These are phyloP conservation scores for Aspergillus japonicus DNA, from an alignment of 2,329 filamentous ascomycete genomes.

Conservation along the genomic window DNA sequence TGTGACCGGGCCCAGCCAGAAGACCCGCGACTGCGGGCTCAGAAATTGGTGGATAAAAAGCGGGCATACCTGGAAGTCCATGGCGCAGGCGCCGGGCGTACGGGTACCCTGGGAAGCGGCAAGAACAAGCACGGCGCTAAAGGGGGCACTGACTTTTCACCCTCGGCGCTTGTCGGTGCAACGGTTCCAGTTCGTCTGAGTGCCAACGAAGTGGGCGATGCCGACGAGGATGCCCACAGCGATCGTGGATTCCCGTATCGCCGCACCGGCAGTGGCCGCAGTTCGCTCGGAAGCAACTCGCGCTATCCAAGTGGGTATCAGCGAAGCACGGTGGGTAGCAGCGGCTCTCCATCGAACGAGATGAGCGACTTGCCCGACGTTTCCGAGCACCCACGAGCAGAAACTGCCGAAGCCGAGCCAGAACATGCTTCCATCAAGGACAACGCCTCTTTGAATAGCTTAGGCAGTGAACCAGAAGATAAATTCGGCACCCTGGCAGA, in stretches of 20 bases:
- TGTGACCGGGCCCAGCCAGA: conserved; percentile 92
- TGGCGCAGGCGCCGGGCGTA: conserved; percentile 55
- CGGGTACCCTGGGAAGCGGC: conserved; percentile 63
- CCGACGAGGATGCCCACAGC: conserved; percentile 63
- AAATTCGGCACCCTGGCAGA: conserved; percentile 56
- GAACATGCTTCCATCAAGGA: conserved; percentile 27
- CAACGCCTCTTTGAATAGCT: conserved; percentile 32
- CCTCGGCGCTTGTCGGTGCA: conserved; percentile 70
- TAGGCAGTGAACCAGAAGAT: conserved; percentile 47
- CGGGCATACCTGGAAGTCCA: conserved; percentile 81
- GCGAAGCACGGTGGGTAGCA: conserved; percentile 49
- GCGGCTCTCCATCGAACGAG: conserved; percentile 53
- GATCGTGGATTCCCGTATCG: conserved; percentile 47
- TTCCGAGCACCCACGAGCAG: conserved; percentile 38
- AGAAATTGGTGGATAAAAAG: conserved; percentile 83
- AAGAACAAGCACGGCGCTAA: conserved; percentile 90
- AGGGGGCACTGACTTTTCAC: conserved; percentile 73
- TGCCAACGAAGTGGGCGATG: conserved; percentile 92
- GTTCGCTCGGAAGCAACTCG: conserved; percentile 52
- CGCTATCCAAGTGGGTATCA: conserved; percentile 48
- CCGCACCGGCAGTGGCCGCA: conserved; percentile 58
- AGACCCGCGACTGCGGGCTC: conserved; percentile 77
- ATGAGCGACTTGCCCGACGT: conserved; percentile 44
- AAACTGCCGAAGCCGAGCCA: conserved; percentile 29
- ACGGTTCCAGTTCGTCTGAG: conserved; percentile 89